These are phyloP conservation scores for Russula virescens DNA, from an alignment of 768 basidiomycete genomes.

Conservation along the genomic window DNA sequence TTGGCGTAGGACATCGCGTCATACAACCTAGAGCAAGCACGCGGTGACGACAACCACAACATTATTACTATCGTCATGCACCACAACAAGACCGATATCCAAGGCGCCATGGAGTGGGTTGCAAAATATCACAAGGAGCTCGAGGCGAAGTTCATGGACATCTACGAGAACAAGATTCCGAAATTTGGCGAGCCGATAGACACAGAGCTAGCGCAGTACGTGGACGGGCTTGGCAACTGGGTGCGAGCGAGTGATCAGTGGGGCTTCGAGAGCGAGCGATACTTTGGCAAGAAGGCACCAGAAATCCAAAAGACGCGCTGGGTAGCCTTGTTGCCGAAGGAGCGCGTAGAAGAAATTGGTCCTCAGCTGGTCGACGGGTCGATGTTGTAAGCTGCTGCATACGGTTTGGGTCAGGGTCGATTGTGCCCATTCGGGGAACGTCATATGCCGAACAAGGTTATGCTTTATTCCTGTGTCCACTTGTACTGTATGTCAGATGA, in stretches of 20 bases:
- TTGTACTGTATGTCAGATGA: too few relatives aligned
- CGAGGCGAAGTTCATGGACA: conserved; percentile 30
- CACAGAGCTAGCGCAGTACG: conserved; percentile 33
- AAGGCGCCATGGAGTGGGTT: conserved; percentile 35
- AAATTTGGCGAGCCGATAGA: conserved; percentile 36
- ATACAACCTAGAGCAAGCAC: conserved; percentile 33
- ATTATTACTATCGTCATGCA: conserved; percentile 42
- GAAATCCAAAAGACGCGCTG: conserved; percentile 22
- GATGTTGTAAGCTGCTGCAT: conserved; percentile 4
- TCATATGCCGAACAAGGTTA: too few relatives aligned
- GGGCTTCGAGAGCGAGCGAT: conserved; percentile 36
- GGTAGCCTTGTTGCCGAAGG: conserved; percentile 23
- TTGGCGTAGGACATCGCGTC: conserved; percentile 30
- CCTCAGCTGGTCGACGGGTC: conserved; percentile 22
- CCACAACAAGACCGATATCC: conserved; percentile 32
- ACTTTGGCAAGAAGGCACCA: conserved; percentile 22
- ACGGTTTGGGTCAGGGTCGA: too few relatives aligned
- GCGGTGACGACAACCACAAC: conserved; percentile 37
- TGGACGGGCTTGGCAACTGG: conserved; percentile 42
- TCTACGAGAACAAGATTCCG: conserved; percentile 32
- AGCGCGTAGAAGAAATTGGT: conserved; percentile 18
- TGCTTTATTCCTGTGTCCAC: too few relatives aligned
- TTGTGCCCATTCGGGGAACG: too few relatives aligned
- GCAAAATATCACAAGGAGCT: conserved; percentile 29
- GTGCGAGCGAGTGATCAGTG: conserved; percentile 38